These are phyloP conservation scores for Elaeis guineensis DNA, from an alignment of 176 grass and related monocot genomes.

Conservation along the genomic window DNA sequence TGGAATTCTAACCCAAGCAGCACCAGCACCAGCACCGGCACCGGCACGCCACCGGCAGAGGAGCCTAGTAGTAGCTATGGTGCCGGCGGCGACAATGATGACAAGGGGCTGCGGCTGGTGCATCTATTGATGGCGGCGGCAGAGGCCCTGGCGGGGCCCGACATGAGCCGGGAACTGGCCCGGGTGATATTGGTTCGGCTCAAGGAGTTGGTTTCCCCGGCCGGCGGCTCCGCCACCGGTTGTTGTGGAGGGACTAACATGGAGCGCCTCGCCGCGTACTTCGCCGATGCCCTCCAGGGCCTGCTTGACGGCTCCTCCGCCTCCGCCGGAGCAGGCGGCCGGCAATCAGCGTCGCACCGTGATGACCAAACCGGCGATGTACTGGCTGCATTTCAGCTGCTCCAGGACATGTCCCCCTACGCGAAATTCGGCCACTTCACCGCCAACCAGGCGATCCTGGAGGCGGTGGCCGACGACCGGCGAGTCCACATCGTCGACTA, in stretches of 20 bases:
- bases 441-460: conserved; percentile 73
- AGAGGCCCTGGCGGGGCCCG: conserved; percentile 54
- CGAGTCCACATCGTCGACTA: conserved; percentile 70
- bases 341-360: conserved; percentile 1
- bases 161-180: conserved; percentile 58
- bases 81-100: conserved; percentile 2
- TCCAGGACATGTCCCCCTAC: conserved; percentile 81
- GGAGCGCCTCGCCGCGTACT: conserved; percentile 66
- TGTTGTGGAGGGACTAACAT: conserved; percentile 28
- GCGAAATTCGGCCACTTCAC: conserved; percentile 77
- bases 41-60: conserved; percentile 23
- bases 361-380: conserved; percentile 21
- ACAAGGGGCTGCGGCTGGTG: conserved; percentile 49
- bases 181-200: conserved; percentile 96
- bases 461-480: conserved; percentile 40
- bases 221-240: conserved; percentile 20
- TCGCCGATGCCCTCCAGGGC: conserved; percentile 52
- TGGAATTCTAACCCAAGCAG: conserved; percentile 29
- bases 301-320: conserved; percentile 39
- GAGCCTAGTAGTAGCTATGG: not conserved
- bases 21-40: conserved; percentile 39
- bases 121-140: conserved; percentile 61
- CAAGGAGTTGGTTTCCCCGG: conserved; percentile 57
- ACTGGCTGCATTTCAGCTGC: conserved; percentile 62
- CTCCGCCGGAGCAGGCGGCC: conserved; percentile 3